These are phyloP conservation scores for Pichia californica DNA, from an alignment of 805 yeast species.

Conservation along the genomic window DNA sequence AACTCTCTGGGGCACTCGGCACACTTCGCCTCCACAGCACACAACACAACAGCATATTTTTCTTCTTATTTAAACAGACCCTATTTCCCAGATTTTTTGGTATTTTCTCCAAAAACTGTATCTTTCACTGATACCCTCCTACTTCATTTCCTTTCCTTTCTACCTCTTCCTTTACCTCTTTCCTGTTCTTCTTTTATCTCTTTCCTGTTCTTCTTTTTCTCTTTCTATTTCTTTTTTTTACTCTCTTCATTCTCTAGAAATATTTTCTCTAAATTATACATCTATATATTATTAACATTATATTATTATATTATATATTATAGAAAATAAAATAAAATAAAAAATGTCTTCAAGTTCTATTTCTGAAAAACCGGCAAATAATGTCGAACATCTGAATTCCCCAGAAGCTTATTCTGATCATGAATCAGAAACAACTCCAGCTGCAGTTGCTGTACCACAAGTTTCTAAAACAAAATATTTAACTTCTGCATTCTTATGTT, in stretches of 20 bases:
- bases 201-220: neutral
- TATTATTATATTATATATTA: no score
- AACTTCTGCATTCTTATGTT: constrained; percentile 34
- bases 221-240: neutral
- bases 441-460: constrained; percentile 13
- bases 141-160: no score
- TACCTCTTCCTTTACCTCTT: no score
- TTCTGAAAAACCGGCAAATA: constrained; percentile 1
- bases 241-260: neutral
- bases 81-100: neutral
- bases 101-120: neutral
- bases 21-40: no score
- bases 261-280: no score
- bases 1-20: no score
- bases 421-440: constrained; percentile 15
- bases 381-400: constrained; percentile 3
- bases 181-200: neutral
- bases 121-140: no score
- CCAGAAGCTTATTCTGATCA: neutral
- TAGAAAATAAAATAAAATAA: neutral
- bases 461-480: constrained; percentile 21
- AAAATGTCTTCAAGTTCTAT: constrained; percentile 9
- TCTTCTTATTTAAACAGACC: neutral
- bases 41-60: no score
- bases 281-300: no score